Evolutionary conservation across 2,329 filamentous ascomycete species (phyloP).

Genomic region (Fusarium coffeatum): DNA sequence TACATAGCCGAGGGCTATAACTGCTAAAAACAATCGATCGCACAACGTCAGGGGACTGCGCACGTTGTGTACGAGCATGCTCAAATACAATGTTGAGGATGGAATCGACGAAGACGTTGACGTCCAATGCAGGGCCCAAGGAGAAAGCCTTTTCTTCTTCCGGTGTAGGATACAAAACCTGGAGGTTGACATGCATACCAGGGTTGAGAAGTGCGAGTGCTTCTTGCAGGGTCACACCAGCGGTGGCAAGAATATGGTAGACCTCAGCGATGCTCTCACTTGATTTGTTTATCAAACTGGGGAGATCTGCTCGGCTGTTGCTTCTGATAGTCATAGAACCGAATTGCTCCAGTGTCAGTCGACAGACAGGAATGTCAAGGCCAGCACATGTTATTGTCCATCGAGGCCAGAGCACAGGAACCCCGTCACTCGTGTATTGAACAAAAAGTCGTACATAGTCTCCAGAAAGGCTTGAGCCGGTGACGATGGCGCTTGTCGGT

Average conservation of each 20-base stretch:
- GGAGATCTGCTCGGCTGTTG: conserved; percentile 58
- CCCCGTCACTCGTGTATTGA: conserved; percentile 87
- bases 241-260: conserved; percentile 77
- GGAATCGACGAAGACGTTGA: conserved; percentile 87
- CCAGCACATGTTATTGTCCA: conserved; percentile 83
- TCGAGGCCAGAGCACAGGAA: conserved; percentile 87
- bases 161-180: conserved; percentile 84
- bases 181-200: conserved; percentile 89
- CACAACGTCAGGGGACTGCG: conserved; percentile 74
- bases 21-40: conserved; percentile 94
- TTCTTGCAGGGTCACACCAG: conserved; percentile 83
- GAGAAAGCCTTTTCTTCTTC: conserved; percentile 77
- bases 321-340: conserved; percentile 61
- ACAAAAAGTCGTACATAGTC: conserved; percentile 93
- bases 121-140: conserved; percentile 80
- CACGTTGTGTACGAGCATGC: conserved; percentile 78
- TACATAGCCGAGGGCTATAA: conserved; percentile 90
- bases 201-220: conserved; percentile 80
- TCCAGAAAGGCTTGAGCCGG: conserved; percentile 94
- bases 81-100: conserved; percentile 90
- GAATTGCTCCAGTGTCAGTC: conserved; percentile 81
- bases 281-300: conserved; percentile 58
- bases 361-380: conserved; percentile 83
- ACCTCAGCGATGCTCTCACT: conserved; percentile 70
- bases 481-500: conserved; percentile 84